These are phyloP conservation scores for Talaromyces thailandensis DNA, from an alignment of 495 filamentous ascomycete genomes.

Conservation along the genomic window DNA sequence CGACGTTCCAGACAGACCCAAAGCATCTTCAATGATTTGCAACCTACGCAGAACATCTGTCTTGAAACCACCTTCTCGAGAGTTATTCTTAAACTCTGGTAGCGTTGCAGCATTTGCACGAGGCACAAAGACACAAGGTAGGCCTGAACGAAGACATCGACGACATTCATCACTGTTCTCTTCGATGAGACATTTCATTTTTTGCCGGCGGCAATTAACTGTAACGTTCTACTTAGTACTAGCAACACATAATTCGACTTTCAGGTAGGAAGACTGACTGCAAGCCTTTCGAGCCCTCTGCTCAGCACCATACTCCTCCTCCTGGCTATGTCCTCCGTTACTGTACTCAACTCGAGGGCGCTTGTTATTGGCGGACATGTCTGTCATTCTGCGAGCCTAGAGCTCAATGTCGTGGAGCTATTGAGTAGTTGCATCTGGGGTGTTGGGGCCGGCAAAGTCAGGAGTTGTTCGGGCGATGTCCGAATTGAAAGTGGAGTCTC, in stretches of 20 bases:
- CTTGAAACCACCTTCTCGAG: conserved; percentile 1
- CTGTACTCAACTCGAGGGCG: not conserved
- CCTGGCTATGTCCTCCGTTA: not conserved
- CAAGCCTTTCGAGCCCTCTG: conserved; percentile 7
- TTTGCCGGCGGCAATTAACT: conserved; percentile 23
- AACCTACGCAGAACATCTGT: conserved; percentile 5
- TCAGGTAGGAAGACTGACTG: not conserved
- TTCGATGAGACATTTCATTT: conserved; percentile 24
- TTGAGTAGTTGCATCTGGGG: not conserved
- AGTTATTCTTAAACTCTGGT: not conserved
- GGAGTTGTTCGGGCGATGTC: not conserved
- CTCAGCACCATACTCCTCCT: not conserved
- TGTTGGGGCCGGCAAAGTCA: not conserved
- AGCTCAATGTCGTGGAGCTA: not conserved
- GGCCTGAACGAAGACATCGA: conserved; percentile 14
- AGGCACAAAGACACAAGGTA: conserved; percentile 20
- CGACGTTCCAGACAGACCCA: not conserved
- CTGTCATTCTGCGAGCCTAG: not conserved
- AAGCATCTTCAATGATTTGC: not conserved
- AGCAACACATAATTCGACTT: not conserved
- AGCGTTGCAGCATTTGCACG: conserved; percentile 16
- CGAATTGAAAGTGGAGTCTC: not conserved
- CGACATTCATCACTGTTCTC: conserved; percentile 12
- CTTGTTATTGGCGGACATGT: conserved; percentile 3
- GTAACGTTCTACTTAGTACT: not conserved